A percentile compares a stretch with the other conserved stretches of the same genome.
Conservation (phyloP, 2,329 filamentous ascomycete genomes). For the Teratosphaeriaceae sp. region DNA sequence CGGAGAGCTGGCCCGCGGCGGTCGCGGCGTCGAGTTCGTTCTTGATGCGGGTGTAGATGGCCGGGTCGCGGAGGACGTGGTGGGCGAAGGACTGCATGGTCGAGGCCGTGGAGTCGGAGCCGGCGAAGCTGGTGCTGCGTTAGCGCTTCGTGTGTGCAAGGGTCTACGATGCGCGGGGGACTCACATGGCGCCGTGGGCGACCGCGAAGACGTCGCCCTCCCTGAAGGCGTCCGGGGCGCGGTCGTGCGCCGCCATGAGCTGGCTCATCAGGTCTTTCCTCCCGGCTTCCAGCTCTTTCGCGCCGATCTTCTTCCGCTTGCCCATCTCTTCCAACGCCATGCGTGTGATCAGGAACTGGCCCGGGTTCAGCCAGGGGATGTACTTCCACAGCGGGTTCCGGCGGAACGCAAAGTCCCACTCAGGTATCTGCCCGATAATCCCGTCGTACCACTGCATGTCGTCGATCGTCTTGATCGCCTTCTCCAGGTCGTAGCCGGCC, state of each 20-base stretch:
- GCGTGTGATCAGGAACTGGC: conserved; percentile 45
- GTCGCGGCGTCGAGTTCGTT: conserved; percentile 30
- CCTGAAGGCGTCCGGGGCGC: conserved; percentile 42
- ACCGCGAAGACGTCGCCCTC: conserved; percentile 53
- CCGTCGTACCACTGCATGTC: conserved; percentile 48
- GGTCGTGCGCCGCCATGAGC: conserved; percentile 47
- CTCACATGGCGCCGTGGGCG: conserved; percentile 51
- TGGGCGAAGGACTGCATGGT: conserved; percentile 54
- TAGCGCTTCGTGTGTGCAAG: neutral
- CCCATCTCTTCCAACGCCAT: conserved; percentile 47
- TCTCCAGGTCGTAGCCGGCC: conserved; percentile 45
- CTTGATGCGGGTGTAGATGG: conserved; percentile 43
- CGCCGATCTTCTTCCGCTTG: conserved; percentile 41
- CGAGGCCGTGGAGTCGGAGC: conserved; percentile 55
- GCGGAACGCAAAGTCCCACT: conserved; percentile 43
- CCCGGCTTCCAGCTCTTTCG: conserved; percentile 35
- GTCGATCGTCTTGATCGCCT: conserved; percentile 48
- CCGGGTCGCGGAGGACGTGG: conserved; percentile 41
- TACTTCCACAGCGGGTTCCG: conserved; percentile 45
- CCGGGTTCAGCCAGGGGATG: conserved; percentile 38
- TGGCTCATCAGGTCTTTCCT: conserved; percentile 47
- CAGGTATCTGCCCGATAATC: conserved; percentile 46
- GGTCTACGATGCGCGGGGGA: conserved; percentile 25
- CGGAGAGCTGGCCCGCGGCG: conserved; percentile 16
- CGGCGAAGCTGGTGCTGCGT: conserved; percentile 36